Evolutionary conservation across 106 monocot genomes (phyloP).

Genomic region (Dioscorea dumetorum): DNA sequence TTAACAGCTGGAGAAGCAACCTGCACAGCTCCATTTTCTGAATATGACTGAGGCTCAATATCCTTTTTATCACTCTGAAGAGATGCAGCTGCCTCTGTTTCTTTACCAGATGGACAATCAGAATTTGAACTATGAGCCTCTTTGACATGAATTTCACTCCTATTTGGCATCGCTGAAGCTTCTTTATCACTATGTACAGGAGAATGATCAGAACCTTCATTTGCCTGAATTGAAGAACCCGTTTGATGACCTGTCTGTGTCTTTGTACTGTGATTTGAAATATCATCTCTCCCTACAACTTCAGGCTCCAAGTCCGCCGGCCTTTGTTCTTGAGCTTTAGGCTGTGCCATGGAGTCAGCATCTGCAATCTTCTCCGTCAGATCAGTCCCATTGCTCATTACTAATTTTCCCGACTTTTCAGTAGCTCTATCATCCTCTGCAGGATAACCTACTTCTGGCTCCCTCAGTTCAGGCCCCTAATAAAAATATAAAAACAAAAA

Average conservation of each 20-base stretch:
- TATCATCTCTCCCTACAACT: not conserved
- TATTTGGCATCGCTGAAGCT: not conserved
- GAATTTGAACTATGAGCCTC: not conserved
- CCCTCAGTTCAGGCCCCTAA: not conserved
- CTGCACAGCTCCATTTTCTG: not conserved
- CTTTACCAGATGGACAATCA: conserved; percentile 9
- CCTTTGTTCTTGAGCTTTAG: not conserved
- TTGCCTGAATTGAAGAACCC: not conserved
- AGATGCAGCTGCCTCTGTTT: not conserved
- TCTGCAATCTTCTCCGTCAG: not conserved
- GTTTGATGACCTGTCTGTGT: not conserved
- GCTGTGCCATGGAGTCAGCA: not conserved
- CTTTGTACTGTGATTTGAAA: not conserved
- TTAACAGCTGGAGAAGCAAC: not conserved
- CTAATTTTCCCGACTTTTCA: not conserved
- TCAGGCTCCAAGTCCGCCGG: not conserved
- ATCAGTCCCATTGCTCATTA: not conserved
- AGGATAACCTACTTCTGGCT: not conserved
- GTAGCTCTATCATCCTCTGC: not conserved
- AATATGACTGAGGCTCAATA: not conserved
- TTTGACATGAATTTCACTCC: not conserved
- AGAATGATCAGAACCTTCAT: not conserved
- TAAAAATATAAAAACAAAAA: not conserved
- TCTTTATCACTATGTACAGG: not conserved
- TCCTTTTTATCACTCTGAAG: not conserved